Base-by-base conservation (phyloP, 306 rosid species). In the Prunus armeniaca region DNA sequence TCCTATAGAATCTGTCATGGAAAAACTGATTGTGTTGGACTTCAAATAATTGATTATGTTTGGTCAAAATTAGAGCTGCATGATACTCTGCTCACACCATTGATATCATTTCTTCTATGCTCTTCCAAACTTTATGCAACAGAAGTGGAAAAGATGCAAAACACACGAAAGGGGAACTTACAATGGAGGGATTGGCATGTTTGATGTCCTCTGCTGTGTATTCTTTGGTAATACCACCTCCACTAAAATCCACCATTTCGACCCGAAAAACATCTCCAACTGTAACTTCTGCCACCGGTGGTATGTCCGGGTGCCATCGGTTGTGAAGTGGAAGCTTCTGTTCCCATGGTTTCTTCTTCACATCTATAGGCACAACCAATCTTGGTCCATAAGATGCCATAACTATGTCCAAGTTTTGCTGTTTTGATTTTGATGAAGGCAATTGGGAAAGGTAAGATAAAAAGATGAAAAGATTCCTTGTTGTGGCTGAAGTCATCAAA, bases 231-330 rank as follows among this genome's bases (percentile, higher is more conserved):
- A 89, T 82, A 73, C 87, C 85, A 54, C 96, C 92, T 28, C 91
- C 96, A 3, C 96, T 93, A 87, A 96, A 93, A 50, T 91, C 98
- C 34, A 88, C 83, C 97, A 89, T 91, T 79, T 91, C 97, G 34
- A 93, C 84, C 65, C 95, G 89, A 73, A 93, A 91, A 45, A 91
- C 62, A 72, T 89, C 78, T 50, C 81, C 89, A 1, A 69, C 81
- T 9, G 77, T 25, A 55, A 77, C 87, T 73, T 88, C 87, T 6
- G 87, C 86, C 58, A 82, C 85, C 0, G 87, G 79, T 15, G 92
- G 93, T 77, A 93, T 88, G 24, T 58, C 71, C 38, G 91, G 93
- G 85, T 93, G 97, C 98, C 96, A 91, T 56, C 96, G 81, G 83
- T 91, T 93, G 83, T 89, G 98, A 65, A 89, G 91, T 3, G 96